Base-by-base conservation (phyloP, 805 yeast genomes). In the Dipodascus geniculatus region DNA sequence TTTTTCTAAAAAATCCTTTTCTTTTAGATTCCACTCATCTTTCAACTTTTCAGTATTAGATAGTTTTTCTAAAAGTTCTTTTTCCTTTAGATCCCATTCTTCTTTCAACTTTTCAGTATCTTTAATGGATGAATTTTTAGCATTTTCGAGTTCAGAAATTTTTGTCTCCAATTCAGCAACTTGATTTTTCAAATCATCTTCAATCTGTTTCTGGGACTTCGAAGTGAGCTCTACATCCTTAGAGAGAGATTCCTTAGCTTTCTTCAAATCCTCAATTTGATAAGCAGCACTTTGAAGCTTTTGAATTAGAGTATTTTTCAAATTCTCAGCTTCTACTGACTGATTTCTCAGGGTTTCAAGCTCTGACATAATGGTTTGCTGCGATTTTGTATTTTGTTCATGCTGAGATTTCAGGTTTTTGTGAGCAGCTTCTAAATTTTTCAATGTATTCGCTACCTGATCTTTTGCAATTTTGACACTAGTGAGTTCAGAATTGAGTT, bases 271-370 rank as follows among this genome's bases (percentile, higher is more conserved):
- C 33, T 61, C 66, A 20, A 70, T 57, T 31, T 65, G 64, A 2
- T 61, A 56, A 1, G 78, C 78, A 17, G 79, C 62, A 1, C 70
- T 64, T 58, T 73, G 73, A 42, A 78, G 60, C 60, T 76, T 77
- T 17, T 70, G 75, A 0, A 78, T 72, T 49, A 78, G 56, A 54
- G 73, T 75, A 2, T 71, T 68, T 22, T 74, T 69, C 28, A 74
- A 57, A 8, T 49, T 35, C 22, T 60, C 65, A 1, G 58, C 48
- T 28, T 70, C 69, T 42, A 69, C 69, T 33, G 66, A 63, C 2
- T 64, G 57, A 16, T 33, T 49, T 38, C 51, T 48, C 14, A 59
- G 56, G 9, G 35, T 47, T 9, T 54, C 48, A 31, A 50, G 67
- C 49, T 64, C 68, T 42, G 23, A n/a, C 38, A 49, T 20, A 6